Conservation (phyloP, 2,329 filamentous ascomycete genomes). For the Orbilia quercus region DNA sequence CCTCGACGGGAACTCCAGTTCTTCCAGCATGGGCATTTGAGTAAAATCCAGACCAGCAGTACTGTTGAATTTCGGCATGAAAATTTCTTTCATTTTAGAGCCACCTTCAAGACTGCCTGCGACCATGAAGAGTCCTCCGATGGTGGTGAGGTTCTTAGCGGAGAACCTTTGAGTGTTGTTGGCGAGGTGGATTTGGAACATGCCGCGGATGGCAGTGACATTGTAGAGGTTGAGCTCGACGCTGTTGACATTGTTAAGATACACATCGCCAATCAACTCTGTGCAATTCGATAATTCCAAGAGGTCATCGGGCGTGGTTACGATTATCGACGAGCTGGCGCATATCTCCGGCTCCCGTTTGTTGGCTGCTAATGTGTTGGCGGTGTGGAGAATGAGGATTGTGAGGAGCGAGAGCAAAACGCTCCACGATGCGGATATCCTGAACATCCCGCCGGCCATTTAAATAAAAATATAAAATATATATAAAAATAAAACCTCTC, state of each 20-base stretch:
- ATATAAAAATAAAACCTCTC: too few relatives aligned
- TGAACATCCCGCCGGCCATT: slow-evolving; percentile 30
- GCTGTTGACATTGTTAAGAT: slow-evolving; percentile 40
- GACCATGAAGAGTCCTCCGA: slow-evolving; percentile 54
- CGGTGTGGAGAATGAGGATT: slow-evolving; percentile 30
- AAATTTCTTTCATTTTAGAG: slow-evolving; percentile 34
- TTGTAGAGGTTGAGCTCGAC: slow-evolving; percentile 43
- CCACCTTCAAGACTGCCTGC: slow-evolving; percentile 22
- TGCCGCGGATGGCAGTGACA: slow-evolving; percentile 38
- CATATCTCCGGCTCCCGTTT: slow-evolving; percentile 35
- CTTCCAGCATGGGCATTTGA: slow-evolving; percentile 31
- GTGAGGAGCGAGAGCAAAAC: slow-evolving; percentile 36
- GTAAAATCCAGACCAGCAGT: slow-evolving; percentile 42
- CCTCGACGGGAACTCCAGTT: slow-evolving; percentile 44
- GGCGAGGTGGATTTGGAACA: slow-evolving; percentile 50
- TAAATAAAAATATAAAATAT: background rate
- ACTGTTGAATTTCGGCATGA: slow-evolving; percentile 42
- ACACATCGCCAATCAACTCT: slow-evolving; percentile 41
- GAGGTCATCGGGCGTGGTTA: slow-evolving; percentile 36
- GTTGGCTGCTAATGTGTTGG: slow-evolving; percentile 38
- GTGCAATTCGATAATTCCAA: slow-evolving; percentile 43
- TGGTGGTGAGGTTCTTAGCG: slow-evolving; percentile 35
- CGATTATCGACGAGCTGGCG: slow-evolving; percentile 32
- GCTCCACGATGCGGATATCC: slow-evolving; percentile 25
- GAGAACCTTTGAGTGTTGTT: slow-evolving; percentile 44